phyloP scores from a whole-genome alignment of 768 basidiomycete genomes.

The Cyclocybe cylindracea region DNA sequence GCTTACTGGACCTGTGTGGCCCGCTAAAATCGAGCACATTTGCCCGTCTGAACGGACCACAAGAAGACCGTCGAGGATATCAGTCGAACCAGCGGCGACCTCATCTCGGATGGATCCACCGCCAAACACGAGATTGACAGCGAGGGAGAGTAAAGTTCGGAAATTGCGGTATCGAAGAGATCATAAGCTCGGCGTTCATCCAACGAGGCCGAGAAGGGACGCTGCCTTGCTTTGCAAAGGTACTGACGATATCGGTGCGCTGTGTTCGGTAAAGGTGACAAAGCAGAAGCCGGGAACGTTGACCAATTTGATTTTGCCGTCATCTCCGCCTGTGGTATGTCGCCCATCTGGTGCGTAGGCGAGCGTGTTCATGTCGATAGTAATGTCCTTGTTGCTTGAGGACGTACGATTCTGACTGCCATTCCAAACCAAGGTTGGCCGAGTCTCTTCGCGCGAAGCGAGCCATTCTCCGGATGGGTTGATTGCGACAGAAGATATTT shows the following conservation, averaged over 20 bases:
- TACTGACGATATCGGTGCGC: slow-evolving; percentile 83
- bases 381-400: slow-evolving; percentile 98
- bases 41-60: slow-evolving; percentile 98
- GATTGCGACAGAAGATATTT: slow-evolving; percentile 92
- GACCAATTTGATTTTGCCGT: slow-evolving; percentile 99
- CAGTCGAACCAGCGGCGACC: slow-evolving; percentile 93
- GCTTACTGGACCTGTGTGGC: slow-evolving; percentile 91
- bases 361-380: slow-evolving; percentile 96
- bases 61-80: slow-evolving; percentile 96
- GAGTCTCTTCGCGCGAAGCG: slow-evolving; percentile 91
- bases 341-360: slow-evolving; percentile 89
- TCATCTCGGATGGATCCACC: slow-evolving; percentile 96
- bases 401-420: slow-evolving; percentile 97
- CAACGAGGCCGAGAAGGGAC: slow-evolving; percentile 88
- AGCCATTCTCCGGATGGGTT: slow-evolving; percentile 96
- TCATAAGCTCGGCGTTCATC: slow-evolving; percentile 97
- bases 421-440: slow-evolving; percentile 98
- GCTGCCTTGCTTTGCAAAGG: slow-evolving; percentile 91
- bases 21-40: slow-evolving; percentile 92
- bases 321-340: slow-evolving; percentile 95
- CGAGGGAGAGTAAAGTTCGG: no score
- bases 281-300: slow-evolving; percentile 93
- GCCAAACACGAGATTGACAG: slow-evolving; percentile 89
- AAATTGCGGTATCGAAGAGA: slow-evolving; percentile 97
- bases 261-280: slow-evolving; percentile 95